A percentile compares a stretch with the other conserved stretches of the same genome.
Conservation (phyloP, 352 stramenopile species). For the Globisporangium emineosum region DNA sequence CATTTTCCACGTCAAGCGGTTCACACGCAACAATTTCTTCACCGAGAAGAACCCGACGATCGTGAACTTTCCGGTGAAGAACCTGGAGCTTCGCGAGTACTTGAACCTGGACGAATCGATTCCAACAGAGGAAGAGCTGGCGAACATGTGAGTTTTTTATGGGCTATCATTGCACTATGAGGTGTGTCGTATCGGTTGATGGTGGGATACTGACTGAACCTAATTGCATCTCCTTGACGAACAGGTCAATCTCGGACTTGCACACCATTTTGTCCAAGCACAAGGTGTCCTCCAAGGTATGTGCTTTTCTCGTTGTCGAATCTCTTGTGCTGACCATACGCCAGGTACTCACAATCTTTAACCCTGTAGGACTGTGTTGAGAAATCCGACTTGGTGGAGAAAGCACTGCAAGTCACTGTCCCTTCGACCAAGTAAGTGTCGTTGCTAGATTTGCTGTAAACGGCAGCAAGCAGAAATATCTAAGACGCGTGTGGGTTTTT, state of each 20-base stretch:
- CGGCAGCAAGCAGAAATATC: neutral
- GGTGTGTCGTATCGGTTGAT: neutral
- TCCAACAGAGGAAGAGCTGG: conserved; percentile 52
- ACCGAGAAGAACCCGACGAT: conserved; percentile 99
- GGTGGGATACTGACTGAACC: neutral
- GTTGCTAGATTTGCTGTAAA: neutral
- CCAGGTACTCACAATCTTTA: neutral
- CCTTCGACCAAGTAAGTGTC: conserved; percentile 64
- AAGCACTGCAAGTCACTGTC: conserved; percentile 42
- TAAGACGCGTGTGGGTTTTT: neutral
- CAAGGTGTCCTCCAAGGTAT: conserved; percentile 43
- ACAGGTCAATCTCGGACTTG: conserved; percentile 65
- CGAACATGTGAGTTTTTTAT: conserved; percentile 25
- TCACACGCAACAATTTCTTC: conserved; percentile 98
- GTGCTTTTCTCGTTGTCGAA: neutral
- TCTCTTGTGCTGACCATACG: neutral
- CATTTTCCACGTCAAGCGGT: conserved; percentile 97
- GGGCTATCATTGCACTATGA: neutral
- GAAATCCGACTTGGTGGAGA: conserved; percentile 72
- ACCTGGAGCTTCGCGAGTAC: conserved; percentile 95
- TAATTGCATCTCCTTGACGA: neutral
- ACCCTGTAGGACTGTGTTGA: conserved; percentile 66
- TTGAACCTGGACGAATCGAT: conserved; percentile 53
- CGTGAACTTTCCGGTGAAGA: conserved; percentile 99
- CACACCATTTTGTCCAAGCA: conserved; percentile 51